Base-by-base conservation (phyloP, 2,329 filamentous ascomycete genomes). In the Cytospora mali region DNA sequence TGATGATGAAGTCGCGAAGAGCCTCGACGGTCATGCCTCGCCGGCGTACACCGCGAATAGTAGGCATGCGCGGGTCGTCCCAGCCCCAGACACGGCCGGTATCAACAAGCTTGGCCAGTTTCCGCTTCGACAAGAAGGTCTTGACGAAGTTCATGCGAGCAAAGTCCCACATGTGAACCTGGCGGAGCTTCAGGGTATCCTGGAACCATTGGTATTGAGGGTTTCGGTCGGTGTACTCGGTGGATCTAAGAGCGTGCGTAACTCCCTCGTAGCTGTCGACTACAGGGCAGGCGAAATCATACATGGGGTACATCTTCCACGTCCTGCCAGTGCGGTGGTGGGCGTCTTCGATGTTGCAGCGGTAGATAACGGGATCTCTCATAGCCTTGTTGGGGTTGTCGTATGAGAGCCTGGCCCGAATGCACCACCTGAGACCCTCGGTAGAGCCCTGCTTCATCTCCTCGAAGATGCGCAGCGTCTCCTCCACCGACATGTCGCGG, bases 331-430 rank as follows among this genome's bases (percentile, higher is more conserved):
- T 95, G 69, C 91, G 87, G 79, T 95, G 91, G 75, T 95, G 90
- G 23, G 81, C 69, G 54, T 81, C 80, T 62, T 82, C 81, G 65
- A 80, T 71, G 74, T 96, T 97, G 85, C 93, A 97, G 68, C 95
- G 89, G 83, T 97, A 98, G 75, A 99, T 96, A 76, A 98, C 93
- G 14, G 95, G 95, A 75, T 99, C 95, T 68, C 95, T 86, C 85
- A 98, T 88, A 58, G 95, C 92, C 78, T 96, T 96, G 82, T 99
- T 98, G 68, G 90, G 90, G 78, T 95, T 90, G 75, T 96, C 91
- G 69, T 91, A 86, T 1, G 92, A 94, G 70, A 98, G 91, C 82
- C 96, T 97, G 63, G 95, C 95, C 65, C 95, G 90, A 68, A 99
- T 96, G 78, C 92, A 97, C 87, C 94, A 93, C 72, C 84, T 87